Base-by-base conservation (phyloP, 164 flowering plant species). In the Tetracentron sinense region DNA sequence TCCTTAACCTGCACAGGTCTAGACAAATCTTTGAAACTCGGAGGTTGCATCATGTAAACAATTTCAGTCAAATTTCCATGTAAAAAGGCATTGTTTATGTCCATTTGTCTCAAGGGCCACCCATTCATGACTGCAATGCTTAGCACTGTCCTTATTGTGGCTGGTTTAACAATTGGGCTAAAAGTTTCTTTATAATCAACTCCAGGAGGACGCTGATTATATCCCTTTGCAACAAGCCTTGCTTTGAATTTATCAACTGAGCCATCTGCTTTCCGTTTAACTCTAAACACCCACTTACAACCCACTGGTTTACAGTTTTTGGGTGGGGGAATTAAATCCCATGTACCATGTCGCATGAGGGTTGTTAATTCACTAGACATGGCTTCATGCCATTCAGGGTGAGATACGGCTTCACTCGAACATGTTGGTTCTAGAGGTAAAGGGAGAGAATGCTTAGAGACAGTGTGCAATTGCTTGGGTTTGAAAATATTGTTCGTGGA, bases 221-320 rank as follows among this genome's bases (percentile, higher is more conserved):
- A 66, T 10, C 74, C 74, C 38, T 74, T 70, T 3, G 74, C 74
- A 3, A 65, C 67, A 6, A 74, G 35, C 2, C 61, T 25, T 6
- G 64, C 73, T 47, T 74, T 70, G 44, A 51, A 59, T 44, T 20
- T 25, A 64, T 56, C 54, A 5, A 64, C n/a, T 1, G 44, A 25
- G 2, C 68, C 68, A 56, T 64, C 54, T 0, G n/a, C 15, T 20
- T 55, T 53, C 2, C 65, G 22, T 33, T 64, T 61, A 22, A 71
- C 42, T 0, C 46, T 28, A 53, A 58, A 73, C 4, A 73, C 55
- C 73, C 66, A 69, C 38, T 65, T 65, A 17, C 60, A 47, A 26
- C 20, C 38, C 25, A 57, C 42, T 7, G 3, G 61, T 26, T 55
- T 65, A 5, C 30, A n/a, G 11, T 1, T 0, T 33, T 53, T 12